These are phyloP conservation scores for Zoysia pacifica DNA, from an alignment of 176 grass and related monocot species.

Conservation along the genomic window DNA sequence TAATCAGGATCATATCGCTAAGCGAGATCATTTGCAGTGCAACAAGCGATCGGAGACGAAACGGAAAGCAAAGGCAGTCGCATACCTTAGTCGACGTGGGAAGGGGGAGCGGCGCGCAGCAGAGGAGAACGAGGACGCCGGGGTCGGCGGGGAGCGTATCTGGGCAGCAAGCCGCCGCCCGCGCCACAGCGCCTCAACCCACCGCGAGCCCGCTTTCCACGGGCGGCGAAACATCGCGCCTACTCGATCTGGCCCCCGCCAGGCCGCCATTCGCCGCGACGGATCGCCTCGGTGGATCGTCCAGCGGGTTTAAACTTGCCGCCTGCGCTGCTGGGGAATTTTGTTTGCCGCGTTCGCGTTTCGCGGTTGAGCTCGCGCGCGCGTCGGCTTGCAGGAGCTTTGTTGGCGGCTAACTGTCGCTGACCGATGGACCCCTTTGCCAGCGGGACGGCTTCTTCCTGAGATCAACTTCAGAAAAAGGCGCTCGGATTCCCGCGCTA, in stretches of 20 bases:
- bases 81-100: conserved; percentile 48
- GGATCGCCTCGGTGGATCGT: not conserved
- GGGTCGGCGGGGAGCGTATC: conserved; percentile 68
- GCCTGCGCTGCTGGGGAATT: not conserved
- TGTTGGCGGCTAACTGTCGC: not conserved
- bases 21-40: not conserved
- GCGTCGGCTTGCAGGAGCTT: not conserved
- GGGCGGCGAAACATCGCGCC: conserved; percentile 31
- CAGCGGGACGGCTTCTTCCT: not conserved
- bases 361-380: not conserved
- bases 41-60: not conserved
- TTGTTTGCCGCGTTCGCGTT: not conserved
- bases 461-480: no score
- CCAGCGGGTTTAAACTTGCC: not conserved
- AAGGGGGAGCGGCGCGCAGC: conserved; percentile 62
- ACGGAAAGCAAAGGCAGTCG: not conserved
- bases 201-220: conserved; percentile 60
- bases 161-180: conserved; percentile 72
- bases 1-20: not conserved
- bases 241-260: not conserved
- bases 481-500: no score
- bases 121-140: conserved; percentile 63
- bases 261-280: not conserved
- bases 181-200: conserved; percentile 55
- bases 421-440: not conserved